Evolutionary conservation across 331 rosid genomes (phyloP), one percentile per base, ranked within the genome.

Genomic region (Quercus phellos): DNA sequence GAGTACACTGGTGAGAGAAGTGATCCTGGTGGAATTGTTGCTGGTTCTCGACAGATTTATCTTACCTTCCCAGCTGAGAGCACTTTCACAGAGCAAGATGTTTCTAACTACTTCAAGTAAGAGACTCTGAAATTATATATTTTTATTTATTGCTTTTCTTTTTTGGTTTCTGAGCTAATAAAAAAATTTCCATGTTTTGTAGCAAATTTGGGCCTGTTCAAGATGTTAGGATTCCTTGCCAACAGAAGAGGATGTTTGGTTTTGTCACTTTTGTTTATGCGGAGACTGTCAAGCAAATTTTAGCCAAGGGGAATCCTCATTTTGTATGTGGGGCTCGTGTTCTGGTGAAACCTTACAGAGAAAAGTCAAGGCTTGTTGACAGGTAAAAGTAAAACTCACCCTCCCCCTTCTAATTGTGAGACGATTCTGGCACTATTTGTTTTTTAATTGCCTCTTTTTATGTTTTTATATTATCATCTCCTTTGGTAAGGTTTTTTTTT

Each of bases 121-220:
- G 80, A 21, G 68, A 81, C 72, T 32, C 35, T 7, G 53, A 38
- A 38, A 38, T 38, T 38, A 0, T 2, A 38, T 8, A 38, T 38
- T 34, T 29, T 38, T 55, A 4, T 54, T n/a, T n/a, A 38, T 12
- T 5, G 4, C 3, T 6, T 27, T 4, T 21, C 11, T 7, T 13
- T 46, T n/a, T 29, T 27, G 22, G 34, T 26, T 32, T 30, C 21
- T 4, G 12, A 13, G 68, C 56, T 26, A 13, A 35, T 27, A 9
- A 51, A 32, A 4, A 51, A 32, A 1, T 55, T 55, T 50, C 26
- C 16, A 26, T 55, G 13, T 7, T 17, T 76, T 67, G 50, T 22
- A 86, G 89, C 89, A 83, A 83, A 66, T 86, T 80, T 80, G 89
- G 89, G 51, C 89, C 78, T 0, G 89, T 86, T 64, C 87, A 86